Evolutionary conservation across 495 filamentous ascomycete species (phyloP).

Genomic region (Ramalina peruviana): DNA sequence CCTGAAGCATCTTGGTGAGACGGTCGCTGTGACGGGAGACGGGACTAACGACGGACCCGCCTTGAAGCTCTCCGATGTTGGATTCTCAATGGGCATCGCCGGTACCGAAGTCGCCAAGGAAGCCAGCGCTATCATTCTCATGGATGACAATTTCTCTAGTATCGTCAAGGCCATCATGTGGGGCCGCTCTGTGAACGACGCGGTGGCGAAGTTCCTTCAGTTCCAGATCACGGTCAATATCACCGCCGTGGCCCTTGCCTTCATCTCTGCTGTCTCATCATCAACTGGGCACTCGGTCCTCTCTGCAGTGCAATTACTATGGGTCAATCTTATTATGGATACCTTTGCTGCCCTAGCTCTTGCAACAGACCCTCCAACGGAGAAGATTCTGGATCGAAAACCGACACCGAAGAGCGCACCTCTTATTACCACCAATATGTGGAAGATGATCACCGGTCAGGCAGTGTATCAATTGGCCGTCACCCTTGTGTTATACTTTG

Average conservation of each 20-base stretch:
- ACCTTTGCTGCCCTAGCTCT: constrained; percentile 78
- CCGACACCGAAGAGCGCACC: constrained; percentile 66
- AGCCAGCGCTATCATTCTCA: constrained; percentile 78
- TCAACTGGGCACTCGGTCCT: constrained; percentile 53
- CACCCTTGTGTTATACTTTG: constrained; percentile 71
- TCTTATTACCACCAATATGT: constrained; percentile 76
- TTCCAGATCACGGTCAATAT: constrained; percentile 91
- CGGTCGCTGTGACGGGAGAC: constrained; percentile 79
- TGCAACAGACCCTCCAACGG: constrained; percentile 71
- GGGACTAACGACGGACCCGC: constrained; percentile 86
- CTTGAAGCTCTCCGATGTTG: constrained; percentile 72
- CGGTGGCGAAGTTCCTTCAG: constrained; percentile 80
- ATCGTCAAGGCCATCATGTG: constrained; percentile 84
- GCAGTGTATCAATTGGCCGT: constrained; percentile 68
- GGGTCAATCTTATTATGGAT: constrained; percentile 93
- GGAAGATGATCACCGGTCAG: constrained; percentile 91
- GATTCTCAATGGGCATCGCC: constrained; percentile 86
- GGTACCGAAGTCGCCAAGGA: constrained; percentile 92
- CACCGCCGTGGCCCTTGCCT: constrained; percentile 71
- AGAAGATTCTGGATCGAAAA: constrained; percentile 66
- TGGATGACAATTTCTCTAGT: constrained; percentile 82
- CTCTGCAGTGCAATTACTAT: constrained; percentile 74
- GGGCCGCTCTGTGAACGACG: constrained; percentile 84
- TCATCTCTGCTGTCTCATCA: constrained; percentile 68
- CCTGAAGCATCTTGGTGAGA: constrained; percentile 61